Conservation (phyloP, 352 stramenopile genomes). For the Globisporangium paddicum region DNA sequence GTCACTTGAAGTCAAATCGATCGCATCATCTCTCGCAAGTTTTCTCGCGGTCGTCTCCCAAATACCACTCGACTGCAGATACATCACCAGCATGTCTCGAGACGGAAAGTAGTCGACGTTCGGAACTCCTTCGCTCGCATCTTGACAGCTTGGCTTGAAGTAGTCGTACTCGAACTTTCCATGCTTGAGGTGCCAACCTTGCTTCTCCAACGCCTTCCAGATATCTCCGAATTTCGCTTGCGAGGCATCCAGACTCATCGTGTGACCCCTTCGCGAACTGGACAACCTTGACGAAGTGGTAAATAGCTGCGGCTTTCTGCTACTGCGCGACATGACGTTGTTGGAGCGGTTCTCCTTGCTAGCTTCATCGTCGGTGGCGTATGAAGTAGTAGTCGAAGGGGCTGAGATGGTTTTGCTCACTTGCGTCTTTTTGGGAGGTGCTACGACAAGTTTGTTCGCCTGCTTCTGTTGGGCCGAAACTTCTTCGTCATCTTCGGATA, state of each 20-base stretch:
- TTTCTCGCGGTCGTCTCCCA: slow-evolving; percentile 38
- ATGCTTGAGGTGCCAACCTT: slow-evolving; percentile 48
- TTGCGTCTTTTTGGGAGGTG: not conserved
- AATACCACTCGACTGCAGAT: slow-evolving; percentile 45
- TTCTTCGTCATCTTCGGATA: not conserved
- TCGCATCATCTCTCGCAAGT: slow-evolving; percentile 31
- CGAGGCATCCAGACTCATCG: not conserved
- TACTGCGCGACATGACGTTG: slow-evolving; percentile 1
- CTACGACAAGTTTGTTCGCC: not conserved
- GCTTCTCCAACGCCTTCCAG: slow-evolving; percentile 37
- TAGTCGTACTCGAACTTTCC: slow-evolving; percentile 42
- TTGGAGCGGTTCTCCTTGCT: slow-evolving; percentile 13
- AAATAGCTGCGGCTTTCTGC: not conserved
- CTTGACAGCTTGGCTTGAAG: slow-evolving; percentile 52
- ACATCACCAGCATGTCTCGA: slow-evolving; percentile 33
- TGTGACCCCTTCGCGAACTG: not conserved
- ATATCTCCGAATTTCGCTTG: slow-evolving; percentile 66
- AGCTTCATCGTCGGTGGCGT: slow-evolving; percentile 13
- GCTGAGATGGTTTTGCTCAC: not conserved
- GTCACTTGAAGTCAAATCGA: slow-evolving; percentile 21
- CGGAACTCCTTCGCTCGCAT: slow-evolving; percentile 22
- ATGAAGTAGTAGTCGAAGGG: not conserved
- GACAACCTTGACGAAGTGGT: not conserved
- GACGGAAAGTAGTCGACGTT: slow-evolving; percentile 53
- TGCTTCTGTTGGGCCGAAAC: not conserved